These are phyloP conservation scores for Phytophthora meadii DNA, from an alignment of 352 stramenopile genomes.

Conservation along the genomic window DNA sequence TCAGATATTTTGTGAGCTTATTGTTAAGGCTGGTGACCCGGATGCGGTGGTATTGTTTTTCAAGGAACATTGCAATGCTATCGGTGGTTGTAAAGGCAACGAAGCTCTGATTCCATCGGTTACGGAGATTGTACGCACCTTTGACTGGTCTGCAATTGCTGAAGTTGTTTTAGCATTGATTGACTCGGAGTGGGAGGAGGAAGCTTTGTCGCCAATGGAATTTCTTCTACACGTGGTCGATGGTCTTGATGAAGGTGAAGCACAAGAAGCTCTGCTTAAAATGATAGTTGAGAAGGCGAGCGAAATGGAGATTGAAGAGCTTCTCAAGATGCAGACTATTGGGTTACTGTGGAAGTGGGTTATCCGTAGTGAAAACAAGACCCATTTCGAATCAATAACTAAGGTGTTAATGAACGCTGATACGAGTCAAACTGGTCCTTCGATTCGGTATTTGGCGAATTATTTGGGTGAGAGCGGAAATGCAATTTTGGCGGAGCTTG, in stretches of 20 bases:
- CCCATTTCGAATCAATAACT: neutral
- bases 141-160: constrained; percentile 20
- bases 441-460: constrained; percentile 2
- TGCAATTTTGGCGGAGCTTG: neutral
- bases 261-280: constrained; percentile 1
- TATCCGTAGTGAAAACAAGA: constrained; percentile 1
- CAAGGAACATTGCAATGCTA: constrained; percentile 1
- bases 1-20: constrained; percentile 2
- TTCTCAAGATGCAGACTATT: neutral
- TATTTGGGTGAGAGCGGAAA: neutral
- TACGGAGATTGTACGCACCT: constrained; percentile 7
- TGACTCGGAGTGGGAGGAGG: neutral
- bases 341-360: constrained; percentile 7
- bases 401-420: neutral
- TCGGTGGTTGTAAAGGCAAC: constrained; percentile 8
- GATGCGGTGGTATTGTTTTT: constrained; percentile 19
- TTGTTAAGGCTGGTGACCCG: constrained; percentile 7
- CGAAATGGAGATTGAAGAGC: neutral
- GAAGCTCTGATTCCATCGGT: constrained; percentile 4
- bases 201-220: constrained; percentile 1
- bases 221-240: constrained; percentile 11
- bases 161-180: constrained; percentile 1
- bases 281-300: neutral
- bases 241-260: constrained; percentile 5
- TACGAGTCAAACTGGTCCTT: neutral